Evolutionary conservation across 441 rosid genomes (phyloP).

Genomic region (Aquilaria agallochum): DNA sequence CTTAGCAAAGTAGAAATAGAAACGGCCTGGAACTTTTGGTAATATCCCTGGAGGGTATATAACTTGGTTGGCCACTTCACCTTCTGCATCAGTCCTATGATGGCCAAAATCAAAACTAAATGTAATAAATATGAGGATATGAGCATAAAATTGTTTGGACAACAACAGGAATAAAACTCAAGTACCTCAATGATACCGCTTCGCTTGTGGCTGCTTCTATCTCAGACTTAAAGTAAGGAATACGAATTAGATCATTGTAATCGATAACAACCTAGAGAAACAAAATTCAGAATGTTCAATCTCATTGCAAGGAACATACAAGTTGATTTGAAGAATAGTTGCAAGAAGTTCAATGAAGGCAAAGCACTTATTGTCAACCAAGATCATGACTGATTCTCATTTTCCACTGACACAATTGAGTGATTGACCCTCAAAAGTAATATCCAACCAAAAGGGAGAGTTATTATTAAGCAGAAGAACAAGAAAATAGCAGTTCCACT

Average conservation of each 20-base stretch:
- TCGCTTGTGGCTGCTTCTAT: constrained; percentile 32
- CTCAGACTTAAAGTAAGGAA: constrained; percentile 46
- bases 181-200: constrained; percentile 41
- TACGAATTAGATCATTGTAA: constrained; percentile 69
- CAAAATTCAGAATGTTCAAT: too few species aligned
- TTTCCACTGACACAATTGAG: too few species aligned
- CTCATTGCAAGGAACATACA: too few species aligned
- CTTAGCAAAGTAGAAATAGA: constrained; percentile 71
- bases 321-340: too few species aligned
- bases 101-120: background rate
- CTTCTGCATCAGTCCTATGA: constrained; percentile 42
- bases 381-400: background rate
- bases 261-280: constrained; percentile 57
- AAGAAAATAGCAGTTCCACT: too few species aligned
- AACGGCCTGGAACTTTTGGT: constrained; percentile 84
- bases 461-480: too few species aligned
- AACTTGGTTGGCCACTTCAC: constrained; percentile 70
- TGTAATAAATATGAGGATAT: background rate
- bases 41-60: constrained; percentile 57
- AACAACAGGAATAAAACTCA: background rate
- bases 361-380: too few species aligned
- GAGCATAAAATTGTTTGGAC: background rate
- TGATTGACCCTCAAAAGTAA: too few species aligned
- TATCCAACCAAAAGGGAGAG: too few species aligned
- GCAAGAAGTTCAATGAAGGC: too few species aligned